Evolutionary conservation across 169 alveolate species (phyloP).

Genomic region (Plasmodium berghei): DNA sequence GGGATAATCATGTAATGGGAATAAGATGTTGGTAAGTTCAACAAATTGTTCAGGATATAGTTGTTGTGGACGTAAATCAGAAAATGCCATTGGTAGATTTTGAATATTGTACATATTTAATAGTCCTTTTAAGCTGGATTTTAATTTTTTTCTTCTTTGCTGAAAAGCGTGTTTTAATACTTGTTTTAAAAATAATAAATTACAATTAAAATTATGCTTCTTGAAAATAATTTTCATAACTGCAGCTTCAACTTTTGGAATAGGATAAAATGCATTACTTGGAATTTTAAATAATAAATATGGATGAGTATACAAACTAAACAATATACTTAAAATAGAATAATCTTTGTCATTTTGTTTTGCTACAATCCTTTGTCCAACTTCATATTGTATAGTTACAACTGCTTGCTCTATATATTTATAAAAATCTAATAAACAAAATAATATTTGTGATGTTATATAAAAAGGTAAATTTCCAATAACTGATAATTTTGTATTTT

Average conservation of each 20-base stretch:
- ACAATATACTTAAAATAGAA: slow-evolving; percentile 84
- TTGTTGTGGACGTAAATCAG: slow-evolving; percentile 82
- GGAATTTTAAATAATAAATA: slow-evolving; percentile 85
- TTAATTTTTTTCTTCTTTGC: slow-evolving; percentile 82
- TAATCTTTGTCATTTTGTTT: slow-evolving; percentile 77
- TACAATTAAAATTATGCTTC: slow-evolving; percentile 47
- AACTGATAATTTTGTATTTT: slow-evolving; percentile 80
- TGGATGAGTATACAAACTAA: slow-evolving; percentile 80
- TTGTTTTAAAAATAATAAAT: slow-evolving; percentile 79
- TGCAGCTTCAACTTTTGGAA: slow-evolving; percentile 87
- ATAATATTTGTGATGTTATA: slow-evolving; percentile 88
- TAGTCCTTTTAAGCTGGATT: slow-evolving; percentile 78
- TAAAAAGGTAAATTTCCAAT: slow-evolving; percentile 89
- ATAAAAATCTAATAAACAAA: slow-evolving; percentile 86
- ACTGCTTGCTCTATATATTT: slow-evolving; percentile 86
- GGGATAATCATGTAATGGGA: slow-evolving; percentile 45
- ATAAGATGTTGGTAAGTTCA: slow-evolving; percentile 76
- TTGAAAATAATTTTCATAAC: slow-evolving; percentile 80
- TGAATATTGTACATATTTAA: slow-evolving; percentile 67
- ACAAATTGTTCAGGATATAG: slow-evolving; percentile 79
- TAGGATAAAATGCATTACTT: slow-evolving; percentile 85
- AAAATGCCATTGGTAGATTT: slow-evolving; percentile 74
- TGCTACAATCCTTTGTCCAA: slow-evolving; percentile 87
- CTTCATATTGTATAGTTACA: slow-evolving; percentile 88
- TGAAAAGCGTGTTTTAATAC: slow-evolving; percentile 78